Percentiles rank a stretch among this genome's conserved stretches.
Conservation (phyloP, 78 protist genomes). For the Pigoraptor vietnamica region DNA sequence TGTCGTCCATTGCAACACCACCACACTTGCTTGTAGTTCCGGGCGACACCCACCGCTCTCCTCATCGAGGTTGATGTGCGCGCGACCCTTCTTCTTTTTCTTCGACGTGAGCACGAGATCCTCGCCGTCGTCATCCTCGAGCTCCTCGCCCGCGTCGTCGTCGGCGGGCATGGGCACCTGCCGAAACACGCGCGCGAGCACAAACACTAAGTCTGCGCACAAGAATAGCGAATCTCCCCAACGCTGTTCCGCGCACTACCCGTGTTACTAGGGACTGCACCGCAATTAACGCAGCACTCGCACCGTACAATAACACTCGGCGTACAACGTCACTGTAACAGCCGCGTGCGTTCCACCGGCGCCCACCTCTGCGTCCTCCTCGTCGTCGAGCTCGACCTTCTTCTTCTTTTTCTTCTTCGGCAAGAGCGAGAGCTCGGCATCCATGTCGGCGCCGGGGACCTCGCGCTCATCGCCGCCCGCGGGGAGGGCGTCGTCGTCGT, state of each 20-base stretch:
- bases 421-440: neutral
- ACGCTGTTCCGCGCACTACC: too few relatives aligned
- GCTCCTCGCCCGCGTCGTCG: neutral
- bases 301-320: too few relatives aligned
- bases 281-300: too few relatives aligned
- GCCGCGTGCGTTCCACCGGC: neutral
- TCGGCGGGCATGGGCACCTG: neutral
- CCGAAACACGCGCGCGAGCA: too few relatives aligned
- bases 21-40: too few relatives aligned
- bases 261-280: too few relatives aligned
- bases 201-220: too few relatives aligned
- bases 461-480: neutral
- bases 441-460: neutral
- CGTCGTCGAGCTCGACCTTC: neutral
- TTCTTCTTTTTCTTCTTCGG: neutral
- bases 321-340: too few relatives aligned
- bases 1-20: too few relatives aligned
- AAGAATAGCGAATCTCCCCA: too few relatives aligned
- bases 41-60: too few relatives aligned
- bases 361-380: neutral
- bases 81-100: neutral
- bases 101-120: neutral
- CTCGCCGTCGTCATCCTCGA: neutral
- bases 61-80: neutral
- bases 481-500: neutral